Base-by-base conservation (phyloP, 306 rosid genomes). In the Ammopiptanthus mongolicus region DNA sequence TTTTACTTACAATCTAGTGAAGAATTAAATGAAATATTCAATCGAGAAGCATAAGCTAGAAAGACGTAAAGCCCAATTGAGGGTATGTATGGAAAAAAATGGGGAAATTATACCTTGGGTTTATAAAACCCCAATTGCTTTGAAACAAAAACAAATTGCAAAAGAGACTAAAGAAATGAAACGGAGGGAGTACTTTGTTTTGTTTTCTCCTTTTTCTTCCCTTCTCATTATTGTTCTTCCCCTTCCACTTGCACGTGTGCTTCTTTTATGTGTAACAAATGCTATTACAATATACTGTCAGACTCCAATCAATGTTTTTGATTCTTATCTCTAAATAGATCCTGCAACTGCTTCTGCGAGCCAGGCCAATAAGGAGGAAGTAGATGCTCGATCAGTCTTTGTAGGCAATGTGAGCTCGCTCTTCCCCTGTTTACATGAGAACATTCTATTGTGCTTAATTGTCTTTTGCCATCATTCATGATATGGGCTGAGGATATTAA, bases 321-420 rank as follows among this genome's bases (percentile, higher is more conserved):
- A 78, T 77, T 63, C 22, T 78, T 33, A 34, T 73, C 73, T 69
- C 55, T 46, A 48, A 59, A 36, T 78, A 91, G 96, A 89, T 84
- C 90, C 97, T 8, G 85, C 87, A 23, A 80, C 61, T 71, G 90
- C 86, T 62, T 78, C 86, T 80, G 90, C 84, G 62, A 77, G 83
- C 44, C 97, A 91, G 83, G 85, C 84, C 77, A 89, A 82, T 68
- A 86, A 70, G 70, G 96, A 91, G 87, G 97, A 89, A 77, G 80
- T 88, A 47, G 97, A 91, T 88, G 9, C 90, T 39, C 97, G 93
- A 44, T 92, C 96, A 63, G 78, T 90, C 59, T 92, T 90, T 86
- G 97, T 92, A 41, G 97, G 97, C 87, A 92, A 92, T 87, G 97
- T 92, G 80, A 85, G 96, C 29, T 66, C 21, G 53, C 80, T 80